phyloP scores from a whole-genome alignment of 805 yeast genomes.

The Hanseniaspora lindneri region DNA sequence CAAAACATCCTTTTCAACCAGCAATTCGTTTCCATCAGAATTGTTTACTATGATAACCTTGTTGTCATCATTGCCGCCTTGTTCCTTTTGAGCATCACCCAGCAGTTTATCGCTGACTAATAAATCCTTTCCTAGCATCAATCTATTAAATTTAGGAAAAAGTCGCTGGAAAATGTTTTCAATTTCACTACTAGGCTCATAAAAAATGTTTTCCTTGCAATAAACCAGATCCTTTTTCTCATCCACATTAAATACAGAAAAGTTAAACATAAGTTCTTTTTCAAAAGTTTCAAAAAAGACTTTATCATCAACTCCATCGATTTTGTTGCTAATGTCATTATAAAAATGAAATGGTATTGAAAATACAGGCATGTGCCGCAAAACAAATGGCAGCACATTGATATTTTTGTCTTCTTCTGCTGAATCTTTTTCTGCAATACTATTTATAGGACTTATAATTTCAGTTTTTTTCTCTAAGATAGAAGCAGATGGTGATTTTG shows the following conservation, averaged over 20 bases:
- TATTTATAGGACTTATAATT: not conserved
- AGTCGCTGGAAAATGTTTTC: slow-evolving; percentile 19
- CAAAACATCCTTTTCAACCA: not conserved
- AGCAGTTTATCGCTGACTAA: slow-evolving; percentile 1
- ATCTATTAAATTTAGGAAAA: slow-evolving; percentile 18
- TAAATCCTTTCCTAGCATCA: slow-evolving; percentile 5
- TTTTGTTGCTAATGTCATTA: not conserved
- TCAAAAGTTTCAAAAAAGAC: slow-evolving; percentile 9
- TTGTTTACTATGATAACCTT: not conserved
- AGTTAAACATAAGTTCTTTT: slow-evolving; percentile 24
- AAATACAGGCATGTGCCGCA: slow-evolving; percentile 50
- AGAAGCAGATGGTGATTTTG: not conserved
- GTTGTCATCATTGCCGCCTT: not conserved
- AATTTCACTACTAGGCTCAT: slow-evolving; percentile 20
- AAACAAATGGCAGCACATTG: slow-evolving; percentile 55
- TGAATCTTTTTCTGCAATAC: not conserved
- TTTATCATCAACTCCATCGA: not conserved
- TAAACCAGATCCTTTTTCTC: slow-evolving; percentile 35
- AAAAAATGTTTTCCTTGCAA: slow-evolving; percentile 1
- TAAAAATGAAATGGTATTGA: slow-evolving; percentile 47
- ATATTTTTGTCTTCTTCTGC: slow-evolving; percentile 27
- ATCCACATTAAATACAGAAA: slow-evolving; percentile 39
- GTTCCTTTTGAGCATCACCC: not conserved
- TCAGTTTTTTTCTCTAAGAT: not conserved
- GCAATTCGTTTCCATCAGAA: not conserved